Base-by-base conservation (phyloP, 768 basidiomycete genomes). In the Phanerochaete carnosa region DNA sequence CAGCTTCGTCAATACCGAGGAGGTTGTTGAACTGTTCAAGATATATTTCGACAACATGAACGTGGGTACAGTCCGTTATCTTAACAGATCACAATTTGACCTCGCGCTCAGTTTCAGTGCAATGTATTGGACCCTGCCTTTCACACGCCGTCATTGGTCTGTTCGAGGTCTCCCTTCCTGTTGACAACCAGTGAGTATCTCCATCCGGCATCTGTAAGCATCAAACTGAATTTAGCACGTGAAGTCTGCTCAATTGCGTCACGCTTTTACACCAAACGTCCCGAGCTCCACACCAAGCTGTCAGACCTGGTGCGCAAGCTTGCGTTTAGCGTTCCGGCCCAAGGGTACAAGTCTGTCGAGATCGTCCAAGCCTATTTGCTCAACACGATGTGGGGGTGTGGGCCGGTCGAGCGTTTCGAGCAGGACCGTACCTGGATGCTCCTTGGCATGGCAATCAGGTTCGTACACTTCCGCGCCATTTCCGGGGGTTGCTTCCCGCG, bases 281-380 rank as follows among this genome's bases (percentile, higher is more conserved):
- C 90, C 15, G 95, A 95, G 29, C 81, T 98, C 15, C 91, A 96
- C 65, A 76, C 84, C 1, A 84, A 83, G 56, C 79, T 98, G 49
- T 82, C 89, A 1, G 92, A 93, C 58, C 81, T 95, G 33, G 89
- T 91, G 2, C 91, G 92, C 69, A 89, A 91, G 66, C 84, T 98
- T 22, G 91, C 95, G 0, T 98, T 95, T 73, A 85, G 79, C 62
- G 90, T 94, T 15, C 91, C 92, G 22, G 91, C 90, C 16, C 80
- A 82, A 63, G 93, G 93, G 0, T 94, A 92, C 79, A 96, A 96
- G 74, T 90, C 88, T n/a, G 84, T 94, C 46, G 94, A 95, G 75
- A 94, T 96, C 62, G 92, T 95, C 3, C 95, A 99, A 70, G 96
- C 94, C 0, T 99, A 97, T 72, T 77, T 98, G 22, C 78, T 99